These are phyloP conservation scores for Neotropicomus parvogracilis DNA, from an alignment of 1,284 basidiomycete genomes.

Conservation along the genomic window DNA sequence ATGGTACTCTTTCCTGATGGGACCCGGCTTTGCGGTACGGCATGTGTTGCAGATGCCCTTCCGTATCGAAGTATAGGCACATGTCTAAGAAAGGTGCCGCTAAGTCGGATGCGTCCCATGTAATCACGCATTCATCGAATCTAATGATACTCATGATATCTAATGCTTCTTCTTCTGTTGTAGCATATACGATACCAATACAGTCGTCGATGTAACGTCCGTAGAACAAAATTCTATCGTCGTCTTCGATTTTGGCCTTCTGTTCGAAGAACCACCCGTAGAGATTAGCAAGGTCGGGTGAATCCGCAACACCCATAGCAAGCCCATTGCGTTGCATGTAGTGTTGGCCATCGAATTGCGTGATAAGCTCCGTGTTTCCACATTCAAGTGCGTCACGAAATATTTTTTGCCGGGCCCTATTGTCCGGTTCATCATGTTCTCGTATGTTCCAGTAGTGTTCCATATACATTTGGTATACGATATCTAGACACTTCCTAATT, in stretches of 20 bases:
- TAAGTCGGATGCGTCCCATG: neutral
- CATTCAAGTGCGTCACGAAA: neutral
- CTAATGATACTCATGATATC: neutral
- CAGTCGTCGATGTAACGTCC: slow-evolving; percentile 10
- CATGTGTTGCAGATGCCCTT: neutral
- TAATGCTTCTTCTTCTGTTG: neutral
- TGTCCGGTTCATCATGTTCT: too few relatives aligned
- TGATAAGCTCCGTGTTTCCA: neutral
- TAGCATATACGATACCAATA: neutral
- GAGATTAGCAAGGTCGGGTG: slow-evolving; percentile 7
- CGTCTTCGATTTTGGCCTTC: rapidly evolving
- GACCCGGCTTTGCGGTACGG: neutral
- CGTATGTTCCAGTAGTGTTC: neutral
- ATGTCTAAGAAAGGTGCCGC: neutral
- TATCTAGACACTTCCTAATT: neutral
- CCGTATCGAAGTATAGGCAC: neutral
- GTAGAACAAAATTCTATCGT: neutral
- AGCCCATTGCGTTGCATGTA: neutral
- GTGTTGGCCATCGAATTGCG: neutral
- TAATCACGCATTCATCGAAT: neutral
- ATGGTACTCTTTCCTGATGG: neutral
- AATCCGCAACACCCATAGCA: slow-evolving; percentile 6
- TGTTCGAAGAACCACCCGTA: slow-evolving; percentile 2
- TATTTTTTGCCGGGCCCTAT: neutral
- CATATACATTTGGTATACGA: neutral